These are phyloP conservation scores for Papiliotrema laurentii DNA, from an alignment of 1,284 basidiomycete genomes.

Conservation along the genomic window DNA sequence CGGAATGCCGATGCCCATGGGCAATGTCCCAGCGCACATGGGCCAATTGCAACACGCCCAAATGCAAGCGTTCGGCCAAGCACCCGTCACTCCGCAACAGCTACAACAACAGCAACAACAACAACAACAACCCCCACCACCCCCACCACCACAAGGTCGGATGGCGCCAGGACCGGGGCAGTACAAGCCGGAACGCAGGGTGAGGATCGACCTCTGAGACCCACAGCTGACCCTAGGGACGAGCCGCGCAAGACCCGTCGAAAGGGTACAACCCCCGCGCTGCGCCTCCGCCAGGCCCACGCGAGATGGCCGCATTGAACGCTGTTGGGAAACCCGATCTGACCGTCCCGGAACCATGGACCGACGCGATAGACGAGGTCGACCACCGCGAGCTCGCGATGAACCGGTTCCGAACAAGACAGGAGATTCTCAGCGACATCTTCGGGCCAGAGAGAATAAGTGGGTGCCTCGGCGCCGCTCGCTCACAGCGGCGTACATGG, in stretches of 20 bases:
- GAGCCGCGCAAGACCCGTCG: no score
- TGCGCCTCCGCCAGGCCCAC: background rate
- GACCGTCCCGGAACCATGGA: slow-evolving; percentile 34
- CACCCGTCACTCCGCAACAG: no score
- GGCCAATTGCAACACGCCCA: no score
- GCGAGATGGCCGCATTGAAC: no score
- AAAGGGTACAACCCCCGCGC: background rate
- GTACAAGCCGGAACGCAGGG: no score
- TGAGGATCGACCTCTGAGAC: no score
- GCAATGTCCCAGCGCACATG: no score
- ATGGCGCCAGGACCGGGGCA: no score
- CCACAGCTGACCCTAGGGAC: no score
- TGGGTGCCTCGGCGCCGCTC: slow-evolving; percentile 16
- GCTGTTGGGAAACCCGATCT: background rate
- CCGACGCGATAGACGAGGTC: slow-evolving; percentile 41
- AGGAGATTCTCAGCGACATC: slow-evolving; percentile 41
- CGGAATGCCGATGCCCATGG: no score
- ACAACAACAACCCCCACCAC: background rate
- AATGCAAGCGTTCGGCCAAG: no score
- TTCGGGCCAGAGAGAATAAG: slow-evolving; percentile 42
- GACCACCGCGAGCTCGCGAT: slow-evolving; percentile 43
- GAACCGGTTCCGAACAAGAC: slow-evolving; percentile 36
- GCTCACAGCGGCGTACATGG: background rate
- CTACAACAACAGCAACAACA: background rate
- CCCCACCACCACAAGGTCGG: no score